Evolutionary conservation across 176 grass and related monocot species (phyloP).

Genomic region (Carex scoparia): DNA sequence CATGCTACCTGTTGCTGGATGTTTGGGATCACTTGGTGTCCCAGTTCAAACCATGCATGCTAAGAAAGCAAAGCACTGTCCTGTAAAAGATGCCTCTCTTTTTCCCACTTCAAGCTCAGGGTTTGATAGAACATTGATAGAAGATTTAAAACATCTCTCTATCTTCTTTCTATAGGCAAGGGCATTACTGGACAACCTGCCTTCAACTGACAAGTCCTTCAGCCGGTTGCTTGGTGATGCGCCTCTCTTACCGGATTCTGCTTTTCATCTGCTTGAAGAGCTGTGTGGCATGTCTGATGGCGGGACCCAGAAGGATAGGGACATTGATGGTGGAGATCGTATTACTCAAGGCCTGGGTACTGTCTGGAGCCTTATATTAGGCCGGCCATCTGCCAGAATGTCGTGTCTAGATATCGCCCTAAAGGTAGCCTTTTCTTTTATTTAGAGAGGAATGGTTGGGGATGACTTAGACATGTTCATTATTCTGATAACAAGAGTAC

Average conservation of each 20-base stretch:
- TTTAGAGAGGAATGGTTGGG: background rate
- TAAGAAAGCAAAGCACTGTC: background rate
- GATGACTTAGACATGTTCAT: background rate
- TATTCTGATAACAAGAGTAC: constrained; percentile 7
- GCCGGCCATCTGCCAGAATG: constrained; percentile 58
- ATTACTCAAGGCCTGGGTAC: constrained; percentile 82
- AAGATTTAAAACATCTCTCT: constrained; percentile 6
- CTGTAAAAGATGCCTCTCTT: background rate
- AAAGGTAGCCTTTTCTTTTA: constrained; percentile 47
- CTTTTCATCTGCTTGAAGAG: constrained; percentile 72
- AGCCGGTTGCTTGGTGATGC: constrained; percentile 80
- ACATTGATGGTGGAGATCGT: constrained; percentile 64
- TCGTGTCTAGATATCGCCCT: constrained; percentile 86
- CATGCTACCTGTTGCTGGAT: background rate
- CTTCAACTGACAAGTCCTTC: constrained; percentile 91
- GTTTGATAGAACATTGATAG: constrained; percentile 12
- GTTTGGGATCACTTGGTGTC: background rate
- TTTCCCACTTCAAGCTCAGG: background rate
- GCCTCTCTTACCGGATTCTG: constrained; percentile 62
- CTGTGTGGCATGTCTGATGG: constrained; percentile 61
- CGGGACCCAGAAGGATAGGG: constrained; percentile 45
- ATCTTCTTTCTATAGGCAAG: constrained; percentile 43
- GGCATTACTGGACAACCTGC: constrained; percentile 70
- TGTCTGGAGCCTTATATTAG: constrained; percentile 88
- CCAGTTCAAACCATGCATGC: background rate